Evolutionary conservation across 75 land plant genomes (phyloP).

Genomic region (Picea sitchensis): DNA sequence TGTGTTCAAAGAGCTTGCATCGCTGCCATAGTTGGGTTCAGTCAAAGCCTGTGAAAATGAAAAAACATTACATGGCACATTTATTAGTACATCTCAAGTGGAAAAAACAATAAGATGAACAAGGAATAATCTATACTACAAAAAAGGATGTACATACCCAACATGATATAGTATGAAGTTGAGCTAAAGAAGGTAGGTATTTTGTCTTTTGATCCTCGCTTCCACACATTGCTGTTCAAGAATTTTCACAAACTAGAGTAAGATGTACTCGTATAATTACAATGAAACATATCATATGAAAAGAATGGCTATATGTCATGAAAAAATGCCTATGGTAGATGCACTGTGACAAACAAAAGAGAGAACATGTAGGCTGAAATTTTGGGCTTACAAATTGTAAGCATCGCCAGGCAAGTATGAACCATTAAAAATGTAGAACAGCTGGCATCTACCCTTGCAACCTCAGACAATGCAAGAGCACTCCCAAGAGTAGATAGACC

Average conservation of each 20-base stretch:
- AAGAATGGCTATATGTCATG: neutral
- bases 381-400: constrained; percentile 66
- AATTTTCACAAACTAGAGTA: neutral
- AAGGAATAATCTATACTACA: neutral
- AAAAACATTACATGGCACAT: neutral
- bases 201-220: constrained; percentile 84
- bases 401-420: constrained; percentile 88
- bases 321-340: neutral
- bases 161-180: constrained; percentile 62
- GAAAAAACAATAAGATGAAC: neutral
- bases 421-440: constrained; percentile 84
- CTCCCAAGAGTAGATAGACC: constrained; percentile 73
- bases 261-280: neutral
- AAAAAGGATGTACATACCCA: constrained; percentile 42
- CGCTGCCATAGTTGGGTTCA: constrained; percentile 92
- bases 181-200: constrained; percentile 77
- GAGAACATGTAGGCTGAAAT: neutral
- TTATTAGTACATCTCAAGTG: neutral
- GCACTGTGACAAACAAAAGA: constrained; percentile 1
- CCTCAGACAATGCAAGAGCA: constrained; percentile 63
- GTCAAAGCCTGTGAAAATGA: constrained; percentile 64
- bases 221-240: constrained; percentile 60
- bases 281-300: neutral
- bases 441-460: constrained; percentile 93
- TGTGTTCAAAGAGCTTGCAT: constrained; percentile 83